phyloP scores from a whole-genome alignment of 352 stramenopile genomes.

The Plasmopara viticola region DNA sequence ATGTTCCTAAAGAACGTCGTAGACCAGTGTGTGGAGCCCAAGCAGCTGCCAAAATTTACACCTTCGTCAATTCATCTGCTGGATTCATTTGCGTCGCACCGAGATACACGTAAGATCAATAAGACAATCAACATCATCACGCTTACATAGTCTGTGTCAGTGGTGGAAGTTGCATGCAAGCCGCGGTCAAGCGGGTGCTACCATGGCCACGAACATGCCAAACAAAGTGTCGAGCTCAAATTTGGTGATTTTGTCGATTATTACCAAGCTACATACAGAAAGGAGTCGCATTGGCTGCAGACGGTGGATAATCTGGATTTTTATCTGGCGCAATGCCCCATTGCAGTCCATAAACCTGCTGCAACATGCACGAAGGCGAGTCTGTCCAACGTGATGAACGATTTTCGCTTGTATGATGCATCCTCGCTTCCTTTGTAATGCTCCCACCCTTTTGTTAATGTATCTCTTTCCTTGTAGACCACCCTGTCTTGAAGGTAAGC shows the following conservation, averaged over 20 bases:
- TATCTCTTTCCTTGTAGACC: constrained; percentile 25
- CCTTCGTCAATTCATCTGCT: constrained; percentile 27
- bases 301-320: constrained; percentile 70
- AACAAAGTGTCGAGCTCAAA: constrained; percentile 70
- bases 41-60: constrained; percentile 19
- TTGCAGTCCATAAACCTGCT: constrained; percentile 48
- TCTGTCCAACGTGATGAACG: constrained; percentile 50
- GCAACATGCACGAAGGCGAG: constrained; percentile 30
- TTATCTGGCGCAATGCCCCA: constrained; percentile 77
- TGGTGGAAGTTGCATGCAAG: constrained; percentile 79
- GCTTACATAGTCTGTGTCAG: constrained; percentile 18
- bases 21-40: constrained; percentile 26
- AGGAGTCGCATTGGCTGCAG: constrained; percentile 56
- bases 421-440: neutral
- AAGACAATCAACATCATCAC: neutral
- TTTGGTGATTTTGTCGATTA: constrained; percentile 81
- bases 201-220: constrained; percentile 42
- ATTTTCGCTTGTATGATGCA: constrained; percentile 50
- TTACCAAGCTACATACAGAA: constrained; percentile 40
- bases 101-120: constrained; percentile 26
- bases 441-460: too few relatives aligned
- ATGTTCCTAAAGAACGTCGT: constrained; percentile 27
- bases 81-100: constrained; percentile 26
- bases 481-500: constrained; percentile 23
- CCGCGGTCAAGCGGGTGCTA: constrained; percentile 37